Evolutionary conservation across 768 basidiomycete species (phyloP).

Genomic region (Steccherinum ochraceum): DNA sequence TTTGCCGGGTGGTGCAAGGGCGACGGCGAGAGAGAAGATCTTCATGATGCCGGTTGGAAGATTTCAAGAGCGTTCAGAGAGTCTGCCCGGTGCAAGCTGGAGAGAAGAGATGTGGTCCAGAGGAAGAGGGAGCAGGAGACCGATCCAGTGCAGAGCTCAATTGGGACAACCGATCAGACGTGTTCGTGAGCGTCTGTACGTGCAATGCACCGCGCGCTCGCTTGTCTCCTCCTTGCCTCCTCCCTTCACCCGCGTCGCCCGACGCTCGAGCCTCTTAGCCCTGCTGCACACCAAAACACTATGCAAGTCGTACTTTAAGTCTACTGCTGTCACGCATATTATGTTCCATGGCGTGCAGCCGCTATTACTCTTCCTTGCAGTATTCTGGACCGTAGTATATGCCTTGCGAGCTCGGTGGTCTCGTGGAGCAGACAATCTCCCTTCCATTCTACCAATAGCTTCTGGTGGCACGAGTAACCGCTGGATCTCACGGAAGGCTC

Average conservation of each 20-base stretch:
- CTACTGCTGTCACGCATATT: no score
- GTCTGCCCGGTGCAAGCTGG: neutral
- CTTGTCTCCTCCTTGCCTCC: no score
- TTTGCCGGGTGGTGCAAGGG: constrained; percentile 60
- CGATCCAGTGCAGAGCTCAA: neutral
- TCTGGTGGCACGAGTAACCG: constrained; percentile 1
- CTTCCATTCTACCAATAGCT: constrained; percentile 6
- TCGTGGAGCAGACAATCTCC: constrained; percentile 4
- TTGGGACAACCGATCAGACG: no score
- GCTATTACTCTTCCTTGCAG: constrained; percentile 4
- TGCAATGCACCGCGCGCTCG: no score
- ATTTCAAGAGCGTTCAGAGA: neutral
- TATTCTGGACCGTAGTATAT: constrained; percentile 13
- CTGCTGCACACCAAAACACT: no score
- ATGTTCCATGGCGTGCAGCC: neutral
- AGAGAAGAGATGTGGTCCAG: neutral
- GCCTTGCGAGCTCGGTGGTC: constrained; percentile 1
- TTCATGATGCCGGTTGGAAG: constrained; percentile 52
- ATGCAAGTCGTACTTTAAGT: no score
- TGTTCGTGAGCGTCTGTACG: no score
- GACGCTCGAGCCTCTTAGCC: no score
- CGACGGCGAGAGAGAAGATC: constrained; percentile 74
- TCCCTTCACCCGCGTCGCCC: no score
- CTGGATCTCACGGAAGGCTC: neutral
- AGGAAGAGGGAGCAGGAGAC: neutral